Base-by-base conservation (phyloP, 1,139 yeast genomes). In the Zygoascus hellenicus region DNA sequence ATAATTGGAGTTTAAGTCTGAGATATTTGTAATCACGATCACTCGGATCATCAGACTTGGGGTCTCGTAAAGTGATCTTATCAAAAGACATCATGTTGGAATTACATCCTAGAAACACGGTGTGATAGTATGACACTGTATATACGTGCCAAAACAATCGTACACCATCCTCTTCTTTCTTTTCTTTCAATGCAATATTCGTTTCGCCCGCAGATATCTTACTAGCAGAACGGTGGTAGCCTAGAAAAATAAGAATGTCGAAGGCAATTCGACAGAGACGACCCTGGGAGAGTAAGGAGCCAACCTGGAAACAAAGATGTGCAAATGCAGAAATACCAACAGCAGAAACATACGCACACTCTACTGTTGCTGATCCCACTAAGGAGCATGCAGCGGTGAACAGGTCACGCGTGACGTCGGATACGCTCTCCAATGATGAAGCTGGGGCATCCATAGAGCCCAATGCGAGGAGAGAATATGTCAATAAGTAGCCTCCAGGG, bases 111-210 rank as follows among this genome's bases (percentile, higher is more conserved):
- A 46, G 35, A 34, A 46, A 48, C 5, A 45, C 29, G 6, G 48
- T 43, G 32, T 48, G 51, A n/a, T 39, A 36, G 36, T 46, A 50
- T n/a, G 46, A 19, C 11, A 48, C 48, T 3, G 51, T 38, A 40
- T 48, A 50, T 9, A 47, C 31, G 40, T 48, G 51, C 54, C 54
- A 51, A 29, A 48, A 51, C 9, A 47, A 34, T 16, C 45, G 34
- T 3, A 26, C 30, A 42, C 33, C n/a, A 41, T 16, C n/a, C 37
- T 41, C 35, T 15, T 38, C 46, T 15, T 11, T 9, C 13, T 15
- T 40, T 28, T n/a, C 13, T 16, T 11, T 35, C n/a, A 34, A 38
- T 2, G 34, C 37, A 7, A 22, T 22, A 7, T 22, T 22, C 7
- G 26, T 22, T 5, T 7, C 26, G 7, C 7, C 26, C 7, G 26